Evolutionary conservation across 2,329 filamentous ascomycete species (phyloP).

Genomic region (Cordyceps javanica): DNA sequence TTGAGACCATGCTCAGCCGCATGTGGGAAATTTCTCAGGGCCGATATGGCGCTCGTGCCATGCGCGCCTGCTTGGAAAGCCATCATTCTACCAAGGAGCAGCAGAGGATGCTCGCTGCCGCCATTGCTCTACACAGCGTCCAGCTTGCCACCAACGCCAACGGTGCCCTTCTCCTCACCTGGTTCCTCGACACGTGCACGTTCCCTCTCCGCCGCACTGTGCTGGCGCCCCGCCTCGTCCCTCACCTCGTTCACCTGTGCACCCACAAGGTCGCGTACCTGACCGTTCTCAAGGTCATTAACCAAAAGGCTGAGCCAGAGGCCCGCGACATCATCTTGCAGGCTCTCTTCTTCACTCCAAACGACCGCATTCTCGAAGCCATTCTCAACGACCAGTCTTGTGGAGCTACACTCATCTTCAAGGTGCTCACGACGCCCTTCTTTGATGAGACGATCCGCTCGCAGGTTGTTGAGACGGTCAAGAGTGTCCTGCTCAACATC

Average conservation of each 20-base stretch:
- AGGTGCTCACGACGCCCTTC: constrained; percentile 95
- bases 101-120: constrained; percentile 87
- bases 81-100: constrained; percentile 94
- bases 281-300: constrained; percentile 96
- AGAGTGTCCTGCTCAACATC: constrained; percentile 78
- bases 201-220: constrained; percentile 89
- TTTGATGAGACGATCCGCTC: constrained; percentile 85
- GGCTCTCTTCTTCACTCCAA: constrained; percentile 85
- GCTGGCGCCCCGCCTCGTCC: constrained; percentile 83
- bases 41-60: constrained; percentile 88
- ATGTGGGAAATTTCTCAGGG: constrained; percentile 94
- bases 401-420: constrained; percentile 94
- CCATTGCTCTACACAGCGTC: constrained; percentile 93
- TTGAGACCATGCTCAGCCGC: constrained; percentile 89
- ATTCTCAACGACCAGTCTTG: constrained; percentile 89
- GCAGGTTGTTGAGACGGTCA: constrained; percentile 88
- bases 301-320: constrained; percentile 90
- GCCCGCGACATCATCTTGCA: constrained; percentile 85
- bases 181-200: constrained; percentile 97
- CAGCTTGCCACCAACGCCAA: constrained; percentile 96
- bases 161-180: constrained; percentile 86
- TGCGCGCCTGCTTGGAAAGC: constrained; percentile 94
- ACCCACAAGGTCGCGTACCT: constrained; percentile 98
- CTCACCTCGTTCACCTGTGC: constrained; percentile 89
- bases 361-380: constrained; percentile 80